Conservation (phyloP, 2,329 filamentous ascomycete genomes). For the Pseudocercospora fijiensis region DNA sequence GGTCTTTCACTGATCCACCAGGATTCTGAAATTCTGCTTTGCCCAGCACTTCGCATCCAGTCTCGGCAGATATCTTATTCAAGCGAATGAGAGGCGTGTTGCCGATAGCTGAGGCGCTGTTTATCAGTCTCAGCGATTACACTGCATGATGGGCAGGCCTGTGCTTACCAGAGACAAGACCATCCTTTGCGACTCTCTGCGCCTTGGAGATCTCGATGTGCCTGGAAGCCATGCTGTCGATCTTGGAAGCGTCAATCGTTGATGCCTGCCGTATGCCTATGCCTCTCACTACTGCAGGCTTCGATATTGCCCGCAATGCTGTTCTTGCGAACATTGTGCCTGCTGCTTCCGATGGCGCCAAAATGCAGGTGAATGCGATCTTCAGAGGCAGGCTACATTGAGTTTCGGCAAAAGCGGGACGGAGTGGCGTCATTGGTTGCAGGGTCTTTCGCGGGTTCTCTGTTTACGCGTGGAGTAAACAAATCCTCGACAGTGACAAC, state of each 20-base stretch:
- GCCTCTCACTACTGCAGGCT: slow-evolving; percentile 24
- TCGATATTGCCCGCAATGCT: slow-evolving; percentile 28
- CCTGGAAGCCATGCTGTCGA: slow-evolving; percentile 34
- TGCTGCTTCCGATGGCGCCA: neutral
- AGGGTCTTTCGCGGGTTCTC: slow-evolving; percentile 5
- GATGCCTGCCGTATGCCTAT: slow-evolving; percentile 30
- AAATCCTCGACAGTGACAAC: slow-evolving; percentile 5
- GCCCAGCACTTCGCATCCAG: slow-evolving; percentile 88
- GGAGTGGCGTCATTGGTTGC: slow-evolving; percentile 14
- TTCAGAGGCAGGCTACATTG: neutral
- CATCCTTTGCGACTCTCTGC: slow-evolving; percentile 73
- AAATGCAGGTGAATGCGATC: slow-evolving; percentile 10
- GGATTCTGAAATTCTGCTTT: slow-evolving; percentile 99
- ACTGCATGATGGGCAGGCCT: neutral
- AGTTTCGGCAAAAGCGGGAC: slow-evolving; percentile 3
- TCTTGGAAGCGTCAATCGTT: slow-evolving; percentile 24
- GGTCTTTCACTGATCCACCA: slow-evolving; percentile 92
- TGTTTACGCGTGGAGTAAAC: slow-evolving; percentile 20
- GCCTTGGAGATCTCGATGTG: slow-evolving; percentile 73
- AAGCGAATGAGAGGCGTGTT: slow-evolving; percentile 94
- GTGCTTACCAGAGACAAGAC: slow-evolving; percentile 71
- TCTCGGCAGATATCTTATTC: slow-evolving; percentile 82
- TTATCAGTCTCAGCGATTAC: slow-evolving; percentile 29
- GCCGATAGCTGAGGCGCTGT: slow-evolving; percentile 70
- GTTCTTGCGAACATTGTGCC: slow-evolving; percentile 25